Evolutionary conservation across 257 asterid genomes (phyloP).

Genomic region (Nicotiana otophora): DNA sequence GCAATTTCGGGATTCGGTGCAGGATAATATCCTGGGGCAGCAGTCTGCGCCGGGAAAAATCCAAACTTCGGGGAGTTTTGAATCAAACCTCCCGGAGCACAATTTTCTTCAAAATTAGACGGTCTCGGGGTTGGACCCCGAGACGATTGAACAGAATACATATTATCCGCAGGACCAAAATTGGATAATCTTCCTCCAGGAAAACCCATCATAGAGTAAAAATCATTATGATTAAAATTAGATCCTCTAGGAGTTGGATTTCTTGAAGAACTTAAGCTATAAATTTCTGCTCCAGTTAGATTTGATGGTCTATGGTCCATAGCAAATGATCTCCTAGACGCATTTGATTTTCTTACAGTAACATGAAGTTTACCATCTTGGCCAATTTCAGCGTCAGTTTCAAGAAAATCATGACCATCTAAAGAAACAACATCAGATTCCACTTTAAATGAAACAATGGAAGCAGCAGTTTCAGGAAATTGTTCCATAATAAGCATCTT

Average conservation of each 20-base stretch:
- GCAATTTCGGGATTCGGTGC: constrained; percentile 94
- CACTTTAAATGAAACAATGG: constrained; percentile 79
- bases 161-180: constrained; percentile 55
- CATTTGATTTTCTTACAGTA: constrained; percentile 73
- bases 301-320: constrained; percentile 49
- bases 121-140: constrained; percentile 94
- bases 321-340: constrained; percentile 63
- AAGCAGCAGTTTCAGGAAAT: constrained; percentile 85
- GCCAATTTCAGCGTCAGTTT: constrained; percentile 82
- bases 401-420: constrained; percentile 90
- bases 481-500: constrained; percentile 81
- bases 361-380: constrained; percentile 89
- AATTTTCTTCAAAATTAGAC: constrained; percentile 77
- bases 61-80: constrained; percentile 69
- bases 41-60: constrained; percentile 42
- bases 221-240: constrained; percentile 44
- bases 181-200: constrained; percentile 67
- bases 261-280: constrained; percentile 43
- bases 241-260: constrained; percentile 52
- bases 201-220: constrained; percentile 60
- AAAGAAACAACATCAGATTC: constrained; percentile 93
- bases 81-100: constrained; percentile 47
- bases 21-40: constrained; percentile 56
- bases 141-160: constrained; percentile 86
- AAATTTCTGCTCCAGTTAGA: constrained; percentile 51